phyloP scores from a whole-genome alignment of 805 yeast genomes.

The Myxozyma geophila region DNA sequence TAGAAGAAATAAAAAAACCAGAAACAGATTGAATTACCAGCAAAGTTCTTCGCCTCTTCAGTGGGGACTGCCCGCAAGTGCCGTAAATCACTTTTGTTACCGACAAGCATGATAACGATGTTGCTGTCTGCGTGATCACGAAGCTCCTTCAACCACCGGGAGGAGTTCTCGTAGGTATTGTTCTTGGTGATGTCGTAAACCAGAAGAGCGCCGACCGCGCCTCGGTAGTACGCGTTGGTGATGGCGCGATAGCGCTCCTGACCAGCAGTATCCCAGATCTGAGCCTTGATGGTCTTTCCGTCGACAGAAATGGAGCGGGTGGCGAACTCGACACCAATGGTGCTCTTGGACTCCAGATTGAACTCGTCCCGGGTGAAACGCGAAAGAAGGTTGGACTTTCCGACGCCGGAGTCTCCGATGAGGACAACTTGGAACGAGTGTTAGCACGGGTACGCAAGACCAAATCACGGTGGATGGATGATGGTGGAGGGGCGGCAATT shows the following conservation, averaged over 20 bases:
- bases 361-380: slow-evolving; percentile 96
- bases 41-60: slow-evolving; percentile 93
- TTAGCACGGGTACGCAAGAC: slow-evolving; percentile 5
- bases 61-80: slow-evolving; percentile 97
- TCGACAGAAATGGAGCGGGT: slow-evolving; percentile 93
- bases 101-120: slow-evolving; percentile 94
- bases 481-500: background rate
- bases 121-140: slow-evolving; percentile 97
- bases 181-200: slow-evolving; percentile 96
- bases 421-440: slow-evolving; percentile 63
- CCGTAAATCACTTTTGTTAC: slow-evolving; percentile 93
- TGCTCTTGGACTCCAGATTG: slow-evolving; percentile 89
- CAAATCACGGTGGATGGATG: background rate
- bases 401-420: slow-evolving; percentile 97
- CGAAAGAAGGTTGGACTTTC: slow-evolving; percentile 89
- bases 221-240: slow-evolving; percentile 95
- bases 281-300: slow-evolving; percentile 94
- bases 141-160: slow-evolving; percentile 91
- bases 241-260: slow-evolving; percentile 98
- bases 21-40: slow-evolving; percentile 44
- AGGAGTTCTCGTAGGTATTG: slow-evolving; percentile 85
- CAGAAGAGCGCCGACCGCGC: slow-evolving; percentile 96
- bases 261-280: slow-evolving; percentile 99
- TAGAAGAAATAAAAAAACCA: background rate
- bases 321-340: slow-evolving; percentile 98